Evolutionary conservation across 352 stramenopile species (phyloP).

Genomic region (Phytophthora europaea): DNA sequence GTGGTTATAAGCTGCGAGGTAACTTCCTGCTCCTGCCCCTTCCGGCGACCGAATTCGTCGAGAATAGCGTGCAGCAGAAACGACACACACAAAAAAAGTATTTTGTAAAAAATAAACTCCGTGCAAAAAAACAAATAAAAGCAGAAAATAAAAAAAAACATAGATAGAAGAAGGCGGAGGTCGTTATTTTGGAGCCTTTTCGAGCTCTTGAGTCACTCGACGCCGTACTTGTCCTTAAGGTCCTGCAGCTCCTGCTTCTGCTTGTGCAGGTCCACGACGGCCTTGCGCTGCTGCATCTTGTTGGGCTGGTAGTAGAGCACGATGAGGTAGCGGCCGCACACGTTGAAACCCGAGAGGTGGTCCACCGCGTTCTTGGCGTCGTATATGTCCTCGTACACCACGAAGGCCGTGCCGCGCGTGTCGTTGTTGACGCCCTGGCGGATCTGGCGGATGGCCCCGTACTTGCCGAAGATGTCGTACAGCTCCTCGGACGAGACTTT

Average conservation of each 20-base stretch:
- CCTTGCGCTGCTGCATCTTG: slow-evolving; percentile 72
- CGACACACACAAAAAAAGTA: not conserved
- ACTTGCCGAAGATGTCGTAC: slow-evolving; percentile 99
- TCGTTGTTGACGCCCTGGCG: slow-evolving; percentile 95
- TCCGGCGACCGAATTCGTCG: not conserved
- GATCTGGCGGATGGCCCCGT: slow-evolving; percentile 99
- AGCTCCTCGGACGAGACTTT: slow-evolving; percentile 99
- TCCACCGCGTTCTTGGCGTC: slow-evolving; percentile 99
- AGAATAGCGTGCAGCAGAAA: slow-evolving; percentile 7
- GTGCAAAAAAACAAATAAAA: not conserved
- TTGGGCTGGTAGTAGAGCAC: slow-evolving; percentile 99
- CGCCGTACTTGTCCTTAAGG: slow-evolving; percentile 88
- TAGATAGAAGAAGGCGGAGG: not conserved
- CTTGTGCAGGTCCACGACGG: slow-evolving; percentile 63
- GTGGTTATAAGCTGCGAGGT: not conserved
- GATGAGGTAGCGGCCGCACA: slow-evolving; percentile 98
- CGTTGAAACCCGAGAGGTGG: slow-evolving; percentile 99
- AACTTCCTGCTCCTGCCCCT: not conserved
- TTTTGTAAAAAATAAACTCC: not conserved
- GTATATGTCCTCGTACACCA: slow-evolving; percentile 99
- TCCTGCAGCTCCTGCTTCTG: slow-evolving; percentile 85
- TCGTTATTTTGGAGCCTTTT: not conserved
- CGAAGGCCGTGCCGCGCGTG: slow-evolving; percentile 98
- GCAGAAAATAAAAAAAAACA: not conserved
- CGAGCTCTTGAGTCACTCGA: slow-evolving; percentile 49